Conservation (phyloP, 306 rosid genomes). For the Neltuma alba region DNA sequence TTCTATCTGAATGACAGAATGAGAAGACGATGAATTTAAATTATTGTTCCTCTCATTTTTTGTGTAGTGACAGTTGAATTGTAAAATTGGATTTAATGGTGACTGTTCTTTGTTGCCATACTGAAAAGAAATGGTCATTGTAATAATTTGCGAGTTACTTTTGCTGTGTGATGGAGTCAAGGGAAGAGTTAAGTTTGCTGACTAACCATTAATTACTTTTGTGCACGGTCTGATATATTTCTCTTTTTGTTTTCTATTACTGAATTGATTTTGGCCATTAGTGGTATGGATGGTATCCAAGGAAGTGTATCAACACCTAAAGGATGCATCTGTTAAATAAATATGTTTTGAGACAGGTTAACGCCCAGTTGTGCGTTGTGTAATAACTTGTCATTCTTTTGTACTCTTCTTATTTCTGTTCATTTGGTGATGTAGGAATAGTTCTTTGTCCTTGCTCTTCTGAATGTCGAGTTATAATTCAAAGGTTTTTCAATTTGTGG, state of each 20-base stretch:
- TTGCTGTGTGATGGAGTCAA: not conserved
- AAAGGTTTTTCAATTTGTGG: conserved; percentile 42
- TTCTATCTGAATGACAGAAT: not conserved
- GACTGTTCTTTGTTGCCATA: not conserved
- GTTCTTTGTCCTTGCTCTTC: conserved; percentile 5
- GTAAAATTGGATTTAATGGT: not conserved
- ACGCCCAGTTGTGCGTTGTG: not conserved
- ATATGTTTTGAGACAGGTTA: not conserved
- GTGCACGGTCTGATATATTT: not conserved
- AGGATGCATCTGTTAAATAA: not conserved
- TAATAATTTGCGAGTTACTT: not conserved
- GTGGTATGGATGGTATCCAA: not conserved
- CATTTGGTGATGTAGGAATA: not conserved
- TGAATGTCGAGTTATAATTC: conserved; percentile 23
- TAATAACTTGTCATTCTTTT: not conserved
- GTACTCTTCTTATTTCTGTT: conserved; percentile 2
- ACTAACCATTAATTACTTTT: not conserved
- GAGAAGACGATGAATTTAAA: not conserved
- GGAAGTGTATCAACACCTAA: not conserved
- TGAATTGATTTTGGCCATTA: not conserved
- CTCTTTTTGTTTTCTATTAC: not conserved
- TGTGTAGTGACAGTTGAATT: not conserved
- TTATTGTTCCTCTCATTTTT: not conserved
- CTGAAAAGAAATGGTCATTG: not conserved
- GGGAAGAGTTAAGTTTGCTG: not conserved